phyloP scores from a whole-genome alignment of 2,329 filamentous ascomycete species.

The Aureobasidium subglaciale region DNA sequence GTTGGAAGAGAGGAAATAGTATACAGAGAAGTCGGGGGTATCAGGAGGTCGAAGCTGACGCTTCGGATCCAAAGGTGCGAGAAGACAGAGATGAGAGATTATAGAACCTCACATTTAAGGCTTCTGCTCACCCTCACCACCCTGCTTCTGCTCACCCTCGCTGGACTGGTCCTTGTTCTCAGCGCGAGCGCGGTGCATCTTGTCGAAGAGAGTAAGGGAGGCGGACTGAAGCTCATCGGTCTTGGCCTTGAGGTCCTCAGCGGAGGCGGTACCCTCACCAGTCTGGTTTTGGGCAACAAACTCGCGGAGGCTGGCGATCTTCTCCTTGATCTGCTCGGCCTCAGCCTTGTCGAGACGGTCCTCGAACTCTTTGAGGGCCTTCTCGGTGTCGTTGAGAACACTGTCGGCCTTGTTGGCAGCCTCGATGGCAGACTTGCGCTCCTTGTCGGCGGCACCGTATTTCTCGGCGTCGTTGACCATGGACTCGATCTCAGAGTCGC shows the following conservation, averaged over 20 bases:
- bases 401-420: conserved; percentile 95
- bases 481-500: conserved; percentile 86
- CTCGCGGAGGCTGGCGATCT: conserved; percentile 77
- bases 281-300: conserved; percentile 91
- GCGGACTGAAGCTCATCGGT: conserved; percentile 95
- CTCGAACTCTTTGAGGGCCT: conserved; percentile 98
- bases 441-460: conserved; percentile 97
- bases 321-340: conserved; percentile 87
- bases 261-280: conserved; percentile 77
- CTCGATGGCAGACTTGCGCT: conserved; percentile 93
- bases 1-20: conserved; percentile 8
- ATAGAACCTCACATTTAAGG: conserved; percentile 23
- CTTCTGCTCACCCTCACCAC: conserved; percentile 31
- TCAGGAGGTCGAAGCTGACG: not conserved
- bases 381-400: conserved; percentile 95
- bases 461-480: conserved; percentile 93
- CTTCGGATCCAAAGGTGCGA: not conserved
- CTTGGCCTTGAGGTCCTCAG: conserved; percentile 96
- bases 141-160: conserved; percentile 32
- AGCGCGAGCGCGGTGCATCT: conserved; percentile 95
- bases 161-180: conserved; percentile 43
- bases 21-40: conserved; percentile 14
- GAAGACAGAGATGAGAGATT: not conserved
- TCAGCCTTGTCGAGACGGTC: conserved; percentile 97
- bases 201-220: conserved; percentile 94